phyloP scores from a whole-genome alignment of 2,329 filamentous ascomycete genomes.

The Boeremia exigua region DNA sequence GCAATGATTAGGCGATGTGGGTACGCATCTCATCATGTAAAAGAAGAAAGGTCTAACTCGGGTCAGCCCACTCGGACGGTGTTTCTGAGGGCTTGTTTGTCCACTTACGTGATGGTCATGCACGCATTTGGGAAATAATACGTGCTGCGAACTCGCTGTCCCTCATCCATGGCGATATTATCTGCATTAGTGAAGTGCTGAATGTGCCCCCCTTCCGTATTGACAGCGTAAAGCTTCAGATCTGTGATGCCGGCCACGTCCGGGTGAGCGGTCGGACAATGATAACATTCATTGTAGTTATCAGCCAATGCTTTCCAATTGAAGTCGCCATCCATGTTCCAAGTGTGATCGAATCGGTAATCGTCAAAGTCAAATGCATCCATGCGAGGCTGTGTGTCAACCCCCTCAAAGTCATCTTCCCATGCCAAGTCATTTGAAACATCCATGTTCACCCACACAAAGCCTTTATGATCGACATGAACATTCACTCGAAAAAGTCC shows the following conservation, averaged over 20 bases:
- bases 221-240: constrained; percentile 56
- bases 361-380: constrained; percentile 24
- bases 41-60: constrained; percentile 58
- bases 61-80: not conserved
- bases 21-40: constrained; percentile 67
- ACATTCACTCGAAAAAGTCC: constrained; percentile 29
- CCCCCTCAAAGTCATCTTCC: constrained; percentile 21
- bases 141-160: constrained; percentile 26
- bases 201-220: constrained; percentile 29
- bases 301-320: constrained; percentile 49
- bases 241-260: constrained; percentile 63
- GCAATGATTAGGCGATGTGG: constrained; percentile 55
- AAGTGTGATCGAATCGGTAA: constrained; percentile 32
- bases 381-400: constrained; percentile 28
- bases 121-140: constrained; percentile 34
- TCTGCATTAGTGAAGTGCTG: constrained; percentile 30
- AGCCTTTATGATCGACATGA: constrained; percentile 21
- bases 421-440: not conserved
- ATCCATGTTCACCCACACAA: constrained; percentile 34
- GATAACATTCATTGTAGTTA: constrained; percentile 71
- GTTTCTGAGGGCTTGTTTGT: not conserved
- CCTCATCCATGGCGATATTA: constrained; percentile 20
- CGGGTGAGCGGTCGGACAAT: constrained; percentile 64
- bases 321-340: constrained; percentile 27
- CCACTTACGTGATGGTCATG: constrained; percentile 25